Base-by-base conservation (phyloP, 768 basidiomycete species). In the Lentinus brumalis region DNA sequence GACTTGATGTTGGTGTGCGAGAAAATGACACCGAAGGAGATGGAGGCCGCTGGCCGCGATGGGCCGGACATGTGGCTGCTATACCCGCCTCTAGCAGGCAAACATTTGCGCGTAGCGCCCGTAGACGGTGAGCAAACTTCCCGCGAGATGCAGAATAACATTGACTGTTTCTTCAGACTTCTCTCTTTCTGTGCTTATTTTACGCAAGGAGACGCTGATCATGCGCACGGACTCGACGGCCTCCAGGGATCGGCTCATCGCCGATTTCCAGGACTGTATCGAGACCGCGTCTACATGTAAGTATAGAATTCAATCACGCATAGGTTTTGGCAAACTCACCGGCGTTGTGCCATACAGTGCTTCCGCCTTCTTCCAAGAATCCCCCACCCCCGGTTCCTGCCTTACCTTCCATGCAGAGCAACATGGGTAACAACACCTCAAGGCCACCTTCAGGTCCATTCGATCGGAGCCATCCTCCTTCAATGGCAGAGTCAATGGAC, bases 81-180 rank as follows among this genome's bases (percentile, higher is more conserved):
- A 66, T 99, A 97, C 77, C 97, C 97, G 16, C 97, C 97, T 5
- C 78, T 99, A 38, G 89, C 97, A 12, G 96, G 95, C 5, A 98
- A 96, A 71, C 95, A 97, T 67, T 79, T 99, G 56, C 82, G 83
- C 60, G 88, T 92, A 4, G 78, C 78, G 9, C 87, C 87, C 63
- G 79, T 83, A 4, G 77, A 78, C 57, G 86, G 81, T 39, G 61
- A 58, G 83, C 74, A 8, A 7, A 31, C 21, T 7, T 21, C 45
- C 46, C 51, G 58, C 46, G 18, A 40, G 21, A 26, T 18, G 40
- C 57, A 56, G n/a, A 30, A 50, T 47, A 32, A n/a, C 12, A 16
- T 9, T 16, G 54, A 26, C 11, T 42, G 49, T 26, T 8, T 32
- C 26, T 59, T 61, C 51, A 96, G 93, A 86, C 30, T 88, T 85